These are phyloP conservation scores for Protomyces gravidus DNA, from an alignment of 1,139 yeast genomes.

Conservation along the genomic window DNA sequence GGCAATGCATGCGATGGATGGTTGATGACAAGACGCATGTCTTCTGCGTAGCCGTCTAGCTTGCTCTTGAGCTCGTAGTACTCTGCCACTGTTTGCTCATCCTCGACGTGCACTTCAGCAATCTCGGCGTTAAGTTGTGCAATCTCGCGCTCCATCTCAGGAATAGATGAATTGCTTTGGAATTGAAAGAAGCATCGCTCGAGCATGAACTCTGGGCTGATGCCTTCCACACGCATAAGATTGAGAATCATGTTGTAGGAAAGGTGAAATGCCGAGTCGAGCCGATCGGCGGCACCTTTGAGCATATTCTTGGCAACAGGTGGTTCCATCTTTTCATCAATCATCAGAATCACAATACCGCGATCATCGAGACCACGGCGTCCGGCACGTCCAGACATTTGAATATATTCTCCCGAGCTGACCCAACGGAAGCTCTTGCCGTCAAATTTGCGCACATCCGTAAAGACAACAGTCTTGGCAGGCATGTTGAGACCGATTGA, in stretches of 20 bases:
- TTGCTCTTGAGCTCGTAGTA: slow-evolving; percentile 78
- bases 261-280: slow-evolving; percentile 93
- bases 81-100: slow-evolving; percentile 68
- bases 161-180: slow-evolving; percentile 88
- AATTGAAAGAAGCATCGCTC: slow-evolving; percentile 92
- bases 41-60: slow-evolving; percentile 64
- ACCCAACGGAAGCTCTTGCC: slow-evolving; percentile 98
- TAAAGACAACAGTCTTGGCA: slow-evolving; percentile 95
- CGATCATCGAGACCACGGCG: slow-evolving; percentile 99
- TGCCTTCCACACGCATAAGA: slow-evolving; percentile 93
- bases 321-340: slow-evolving; percentile 98
- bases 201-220: slow-evolving; percentile 95
- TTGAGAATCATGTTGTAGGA: slow-evolving; percentile 97
- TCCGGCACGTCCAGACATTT: slow-evolving; percentile 99
- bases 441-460: slow-evolving; percentile 97
- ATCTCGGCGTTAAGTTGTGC: slow-evolving; percentile 51
- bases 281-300: slow-evolving; percentile 93
- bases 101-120: slow-evolving; percentile 56
- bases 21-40: slow-evolving; percentile 75
- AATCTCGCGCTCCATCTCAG: slow-evolving; percentile 66
- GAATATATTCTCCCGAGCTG: slow-evolving; percentile 98
- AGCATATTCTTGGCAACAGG: slow-evolving; percentile 99
- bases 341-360: slow-evolving; percentile 98
- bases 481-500: slow-evolving; percentile 98
- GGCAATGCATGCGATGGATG: slow-evolving; percentile 85